phyloP scores from a whole-genome alignment of 352 stramenopile genomes.

The Globisporangium nagaii region DNA sequence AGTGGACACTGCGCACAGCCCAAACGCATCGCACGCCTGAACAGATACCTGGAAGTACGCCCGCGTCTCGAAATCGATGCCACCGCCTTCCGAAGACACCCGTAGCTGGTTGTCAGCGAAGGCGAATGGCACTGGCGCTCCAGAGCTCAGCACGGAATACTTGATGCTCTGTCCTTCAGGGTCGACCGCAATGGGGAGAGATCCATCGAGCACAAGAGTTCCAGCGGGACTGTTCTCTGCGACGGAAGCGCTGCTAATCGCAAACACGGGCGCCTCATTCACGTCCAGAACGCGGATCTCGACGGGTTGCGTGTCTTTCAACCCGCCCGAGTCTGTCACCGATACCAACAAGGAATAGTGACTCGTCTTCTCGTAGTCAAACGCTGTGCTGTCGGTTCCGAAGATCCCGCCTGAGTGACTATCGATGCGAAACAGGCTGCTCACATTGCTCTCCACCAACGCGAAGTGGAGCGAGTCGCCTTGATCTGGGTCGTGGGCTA shows the following conservation, averaged over 20 bases:
- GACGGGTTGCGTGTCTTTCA: constrained; percentile 18
- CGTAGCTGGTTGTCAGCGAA: not conserved
- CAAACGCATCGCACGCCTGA: constrained; percentile 3
- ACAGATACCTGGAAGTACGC: not conserved
- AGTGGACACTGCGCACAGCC: not conserved
- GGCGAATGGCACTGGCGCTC: not conserved
- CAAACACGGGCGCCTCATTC: constrained; percentile 43
- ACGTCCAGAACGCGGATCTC: constrained; percentile 32
- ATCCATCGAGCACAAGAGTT: constrained; percentile 17
- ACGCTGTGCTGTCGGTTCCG: constrained; percentile 21
- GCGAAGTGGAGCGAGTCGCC: constrained; percentile 6
- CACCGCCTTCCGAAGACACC: not conserved
- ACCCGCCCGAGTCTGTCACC: constrained; percentile 27
- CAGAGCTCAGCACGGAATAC: not conserved
- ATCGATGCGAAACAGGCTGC: constrained; percentile 37
- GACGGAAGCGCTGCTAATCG: constrained; percentile 2
- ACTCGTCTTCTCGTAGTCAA: constrained; percentile 35
- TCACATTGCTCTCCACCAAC: constrained; percentile 17
- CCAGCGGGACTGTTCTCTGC: constrained; percentile 18
- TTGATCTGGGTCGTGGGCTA: constrained; percentile 4
- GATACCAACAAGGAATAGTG: constrained; percentile 5
- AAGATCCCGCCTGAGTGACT: constrained; percentile 29
- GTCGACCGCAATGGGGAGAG: constrained; percentile 5
- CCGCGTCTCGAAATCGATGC: constrained; percentile 7
- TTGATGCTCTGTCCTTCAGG: constrained; percentile 3